These are phyloP conservation scores for Populus alba DNA, from an alignment of 345 rosid species.

Conservation along the genomic window DNA sequence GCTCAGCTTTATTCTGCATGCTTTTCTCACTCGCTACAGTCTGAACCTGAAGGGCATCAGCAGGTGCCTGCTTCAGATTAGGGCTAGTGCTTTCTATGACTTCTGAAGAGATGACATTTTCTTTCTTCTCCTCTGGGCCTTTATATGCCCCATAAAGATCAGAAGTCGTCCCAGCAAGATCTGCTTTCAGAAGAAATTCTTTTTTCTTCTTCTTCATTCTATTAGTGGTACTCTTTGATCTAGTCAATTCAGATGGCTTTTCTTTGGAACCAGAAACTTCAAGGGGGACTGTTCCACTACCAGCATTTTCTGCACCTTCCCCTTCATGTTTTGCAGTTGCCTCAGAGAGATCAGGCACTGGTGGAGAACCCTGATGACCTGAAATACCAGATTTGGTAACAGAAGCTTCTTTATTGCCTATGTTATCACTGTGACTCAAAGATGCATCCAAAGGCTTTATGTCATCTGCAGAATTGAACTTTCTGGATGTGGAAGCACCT, in stretches of 20 bases:
- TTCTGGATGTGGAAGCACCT: slow-evolving; percentile 32
- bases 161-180: slow-evolving; percentile 80
- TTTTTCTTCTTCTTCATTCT: slow-evolving; percentile 57
- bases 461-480: slow-evolving; percentile 30
- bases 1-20: slow-evolving; percentile 56
- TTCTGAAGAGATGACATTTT: slow-evolving; percentile 27
- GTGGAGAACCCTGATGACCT: slow-evolving; percentile 28
- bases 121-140: slow-evolving; percentile 84
- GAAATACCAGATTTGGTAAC: slow-evolving; percentile 12
- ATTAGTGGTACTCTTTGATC: slow-evolving; percentile 39
- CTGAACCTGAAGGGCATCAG: slow-evolving; percentile 29
- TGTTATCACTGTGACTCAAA: slow-evolving; percentile 10
- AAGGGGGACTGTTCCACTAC: slow-evolving; percentile 27
- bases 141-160: slow-evolving; percentile 91
- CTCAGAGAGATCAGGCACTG: slow-evolving; percentile 30
- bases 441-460: slow-evolving; percentile 20
- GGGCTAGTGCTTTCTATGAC: slow-evolving; percentile 28
- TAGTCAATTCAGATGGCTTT: slow-evolving; percentile 44
- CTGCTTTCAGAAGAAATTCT: slow-evolving; percentile 82
- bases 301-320: slow-evolving; percentile 34
- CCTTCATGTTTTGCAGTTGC: slow-evolving; percentile 28
- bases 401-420: slow-evolving; percentile 10
- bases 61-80: slow-evolving; percentile 36
- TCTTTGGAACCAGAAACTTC: slow-evolving; percentile 44
- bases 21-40: slow-evolving; percentile 29